Base-by-base conservation (phyloP, 768 basidiomycete species). In the Termitomyces bulborhizus region DNA sequence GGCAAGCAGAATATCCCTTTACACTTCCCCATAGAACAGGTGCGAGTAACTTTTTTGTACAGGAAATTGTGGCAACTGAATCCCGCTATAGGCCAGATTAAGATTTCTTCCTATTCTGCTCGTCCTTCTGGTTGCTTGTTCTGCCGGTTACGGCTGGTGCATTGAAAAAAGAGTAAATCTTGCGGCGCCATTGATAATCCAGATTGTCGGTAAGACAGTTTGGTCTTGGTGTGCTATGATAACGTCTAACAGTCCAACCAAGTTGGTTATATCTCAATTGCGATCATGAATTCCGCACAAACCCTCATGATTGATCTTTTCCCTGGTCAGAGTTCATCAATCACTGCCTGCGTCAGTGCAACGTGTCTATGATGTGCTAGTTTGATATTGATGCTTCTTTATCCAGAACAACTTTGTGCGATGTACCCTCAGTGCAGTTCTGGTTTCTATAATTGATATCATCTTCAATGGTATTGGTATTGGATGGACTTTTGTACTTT, bases 401-500 rank as follows among this genome's bases (percentile, higher is more conserved):
- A 4, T 43, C 26, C 61, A 90, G 88, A 88, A 85, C 64, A 90
- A 89, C 59, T 68, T 89, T 18, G 76, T 86, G 12, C 82, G 87
- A 32, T 88, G 87, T 63, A 71, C 74, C 2, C 58, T 86, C 42
- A 82, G 82, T 47, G 88, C 87, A 2, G 73, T 69, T 0, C 62
- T 79, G 34, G 83, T 89, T 6, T 82, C 88, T 2, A 73, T 85
- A 18, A 80, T 89, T 41, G 77, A 88, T 54, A 65, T 82, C 11
- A 77, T 88, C 26, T 69, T 88, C 36, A 73, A 74, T n/a, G 77
- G 73, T 1, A 69, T 90, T 18, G 81, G 82, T 12, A 61, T 76
- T 5, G 87, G 87, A 6, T 90, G 85, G 85, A 81, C 87, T 3
- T 90, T 86, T 61, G 72, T 83, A 29, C 66, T 88, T 11, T 71